Evolutionary conservation across 2,329 filamentous ascomycete species (phyloP), one percentile per base, ranked within the genome.

Genomic region (Pseudogymnoascus sp.): DNA sequence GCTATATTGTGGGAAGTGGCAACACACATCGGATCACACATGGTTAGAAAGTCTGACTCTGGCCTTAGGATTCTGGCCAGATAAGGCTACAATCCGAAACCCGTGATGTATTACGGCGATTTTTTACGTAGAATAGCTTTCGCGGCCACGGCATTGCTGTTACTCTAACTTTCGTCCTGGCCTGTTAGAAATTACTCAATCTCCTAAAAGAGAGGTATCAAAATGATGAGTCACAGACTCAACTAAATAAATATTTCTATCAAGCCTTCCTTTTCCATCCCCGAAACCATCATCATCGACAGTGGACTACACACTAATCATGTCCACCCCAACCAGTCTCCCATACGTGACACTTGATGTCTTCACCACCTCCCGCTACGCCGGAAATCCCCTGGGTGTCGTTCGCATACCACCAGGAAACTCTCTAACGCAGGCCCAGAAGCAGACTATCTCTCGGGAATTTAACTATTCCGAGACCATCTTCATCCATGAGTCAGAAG

Each of bases 401-500:
- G 80, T 87, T 65, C 76, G 78, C 59, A 76, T 87, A 65, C 82
- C 82, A 2, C 66, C 75, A 11, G 73, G 73, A 8, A 68, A 73
- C n/a, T 68, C 69, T 13, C 75, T 86, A 21, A 77, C 78, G 1
- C 80, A 83, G 68, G 71, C 75, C 1, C 78, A 80, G 69, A 87
- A 87, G 70, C 83, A 85, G 70, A 70, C 74, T 66, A 81, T 87
- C 65, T 83, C 85, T 47, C 76, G 78, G 63, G 85, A 88, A 73
- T 87, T 87, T 76, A 85, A 85, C 73, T 81, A 85, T 69, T 85
- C 82, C 61, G 84, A 87, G 73, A 87, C 84, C 0, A 82, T 86
- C 57, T 87, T 87, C 69, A 73, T 87, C 35, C 82, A 87, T 74
- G 68, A 73, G 4, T 65, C 70, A 8, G 62, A 67, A 28, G 74